These are phyloP conservation scores for Zygnema circumcarinatum DNA, from an alignment of 139 green algal genomes.

Conservation along the genomic window DNA sequence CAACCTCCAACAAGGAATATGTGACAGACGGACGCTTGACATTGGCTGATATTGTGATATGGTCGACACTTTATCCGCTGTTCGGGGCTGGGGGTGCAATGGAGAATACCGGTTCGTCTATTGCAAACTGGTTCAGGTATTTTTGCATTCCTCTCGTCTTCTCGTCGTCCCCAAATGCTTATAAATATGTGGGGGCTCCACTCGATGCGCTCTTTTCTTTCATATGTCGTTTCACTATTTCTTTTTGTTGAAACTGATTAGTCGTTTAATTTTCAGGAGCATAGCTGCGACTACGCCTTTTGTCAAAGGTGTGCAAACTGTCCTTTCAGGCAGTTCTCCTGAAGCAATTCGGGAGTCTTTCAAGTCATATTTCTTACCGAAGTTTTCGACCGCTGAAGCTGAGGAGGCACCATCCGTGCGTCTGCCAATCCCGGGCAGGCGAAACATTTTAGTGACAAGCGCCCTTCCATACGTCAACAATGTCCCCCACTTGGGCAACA, in stretches of 20 bases:
- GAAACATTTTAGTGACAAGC: conserved; percentile 85
- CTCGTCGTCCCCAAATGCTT: no score
- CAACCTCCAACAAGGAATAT: neutral
- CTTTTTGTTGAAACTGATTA: no score
- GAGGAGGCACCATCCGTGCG: neutral
- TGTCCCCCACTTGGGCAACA: conserved; percentile 97
- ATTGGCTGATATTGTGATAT: conserved; percentile 5
- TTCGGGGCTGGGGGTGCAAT: neutral
- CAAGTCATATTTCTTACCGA: neutral
- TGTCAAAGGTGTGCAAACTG: neutral
- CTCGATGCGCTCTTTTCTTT: no score
- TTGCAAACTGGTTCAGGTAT: neutral
- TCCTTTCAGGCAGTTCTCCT: neutral
- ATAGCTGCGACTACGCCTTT: neutral
- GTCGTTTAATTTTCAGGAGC: no score
- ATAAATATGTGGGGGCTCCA: no score
- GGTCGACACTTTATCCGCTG: conserved; percentile 4
- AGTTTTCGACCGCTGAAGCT: neutral
- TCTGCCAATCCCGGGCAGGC: conserved; percentile 57
- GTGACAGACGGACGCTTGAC: neutral
- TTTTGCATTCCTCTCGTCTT: neutral
- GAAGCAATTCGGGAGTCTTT: neutral
- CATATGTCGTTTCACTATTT: neutral
- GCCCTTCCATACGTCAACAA: conserved; percentile 99
- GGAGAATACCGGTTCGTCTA: neutral